Percentiles rank a stretch among this genome's conserved stretches.
Conservation (phyloP, 129 eudicot genomes). For the Sambucus nigra region DNA sequence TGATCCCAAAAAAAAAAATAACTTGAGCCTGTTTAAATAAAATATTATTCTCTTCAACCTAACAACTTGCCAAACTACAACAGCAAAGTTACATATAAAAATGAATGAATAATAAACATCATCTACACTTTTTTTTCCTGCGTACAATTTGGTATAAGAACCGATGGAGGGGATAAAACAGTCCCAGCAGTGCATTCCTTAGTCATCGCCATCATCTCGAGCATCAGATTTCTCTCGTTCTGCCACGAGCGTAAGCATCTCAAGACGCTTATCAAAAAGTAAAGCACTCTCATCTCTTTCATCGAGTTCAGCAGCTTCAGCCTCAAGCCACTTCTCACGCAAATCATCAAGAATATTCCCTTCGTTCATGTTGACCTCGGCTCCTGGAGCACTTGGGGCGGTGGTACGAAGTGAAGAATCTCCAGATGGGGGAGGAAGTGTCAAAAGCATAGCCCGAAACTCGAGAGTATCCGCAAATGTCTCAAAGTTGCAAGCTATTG, state of each 20-base stretch:
- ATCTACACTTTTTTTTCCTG: too few species aligned
- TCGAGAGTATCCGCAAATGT: conserved; percentile 76
- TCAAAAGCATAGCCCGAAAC: conserved; percentile 77
- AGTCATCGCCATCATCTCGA: too few species aligned
- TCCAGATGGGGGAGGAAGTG: conserved; percentile 93
- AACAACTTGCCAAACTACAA: too few species aligned
- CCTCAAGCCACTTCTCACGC: conserved; percentile 95
- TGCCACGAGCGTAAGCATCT: conserved; percentile 83
- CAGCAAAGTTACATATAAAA: too few species aligned
- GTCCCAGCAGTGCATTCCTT: too few species aligned
- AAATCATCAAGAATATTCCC: conserved; percentile 84
- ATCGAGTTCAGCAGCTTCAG: conserved; percentile 93
- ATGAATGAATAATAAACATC: too few species aligned
- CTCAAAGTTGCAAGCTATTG: conserved; percentile 81
- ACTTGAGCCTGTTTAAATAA: too few species aligned
- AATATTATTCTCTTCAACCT: too few species aligned
- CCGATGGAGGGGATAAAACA: too few species aligned
- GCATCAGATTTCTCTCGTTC: conserved; percentile 48
- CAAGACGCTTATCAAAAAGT: conserved; percentile 76
- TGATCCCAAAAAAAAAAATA: too few species aligned
- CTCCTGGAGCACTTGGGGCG: conserved; percentile 95
- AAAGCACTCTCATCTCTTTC: conserved; percentile 82
- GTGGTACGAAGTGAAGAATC: conserved; percentile 82
- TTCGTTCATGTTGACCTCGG: conserved; percentile 46
- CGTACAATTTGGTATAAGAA: too few species aligned